Conservation (phyloP, 331 rosid genomes). For the Prunus yedoensis region DNA sequence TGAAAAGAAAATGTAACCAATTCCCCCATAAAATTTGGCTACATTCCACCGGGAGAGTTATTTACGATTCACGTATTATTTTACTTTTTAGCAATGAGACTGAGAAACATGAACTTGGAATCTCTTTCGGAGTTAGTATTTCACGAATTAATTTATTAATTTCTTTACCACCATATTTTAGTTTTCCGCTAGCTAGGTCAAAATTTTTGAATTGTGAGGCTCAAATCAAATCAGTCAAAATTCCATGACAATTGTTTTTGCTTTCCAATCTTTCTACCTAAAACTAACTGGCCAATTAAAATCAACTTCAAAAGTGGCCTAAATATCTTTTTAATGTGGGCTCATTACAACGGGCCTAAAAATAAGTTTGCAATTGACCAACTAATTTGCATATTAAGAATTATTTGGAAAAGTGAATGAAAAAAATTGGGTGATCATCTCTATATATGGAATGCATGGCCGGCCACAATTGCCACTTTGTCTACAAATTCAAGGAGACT, state of each 20-base stretch:
- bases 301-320: not conserved
- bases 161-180: not conserved
- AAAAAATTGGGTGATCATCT: not conserved
- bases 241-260: not conserved
- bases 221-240: slow-evolving; percentile 13
- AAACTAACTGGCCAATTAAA: slow-evolving; percentile 6
- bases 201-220: not conserved
- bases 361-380: not conserved
- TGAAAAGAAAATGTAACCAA: too few relatives aligned
- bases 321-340: not conserved
- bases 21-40: too few relatives aligned
- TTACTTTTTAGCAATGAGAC: too few relatives aligned
- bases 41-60: too few relatives aligned
- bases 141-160: not conserved
- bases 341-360: not conserved
- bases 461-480: not conserved
- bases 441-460: not conserved
- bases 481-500: not conserved
- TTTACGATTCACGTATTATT: too few relatives aligned
- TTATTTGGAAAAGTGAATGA: not conserved
- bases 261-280: slow-evolving; percentile 14
- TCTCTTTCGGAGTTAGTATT: not conserved
- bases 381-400: not conserved
- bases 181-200: not conserved
- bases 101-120: too few relatives aligned